Evolutionary conservation across 2,329 filamentous ascomycete species (phyloP).

Genomic region (Aureobasidium vineae): DNA sequence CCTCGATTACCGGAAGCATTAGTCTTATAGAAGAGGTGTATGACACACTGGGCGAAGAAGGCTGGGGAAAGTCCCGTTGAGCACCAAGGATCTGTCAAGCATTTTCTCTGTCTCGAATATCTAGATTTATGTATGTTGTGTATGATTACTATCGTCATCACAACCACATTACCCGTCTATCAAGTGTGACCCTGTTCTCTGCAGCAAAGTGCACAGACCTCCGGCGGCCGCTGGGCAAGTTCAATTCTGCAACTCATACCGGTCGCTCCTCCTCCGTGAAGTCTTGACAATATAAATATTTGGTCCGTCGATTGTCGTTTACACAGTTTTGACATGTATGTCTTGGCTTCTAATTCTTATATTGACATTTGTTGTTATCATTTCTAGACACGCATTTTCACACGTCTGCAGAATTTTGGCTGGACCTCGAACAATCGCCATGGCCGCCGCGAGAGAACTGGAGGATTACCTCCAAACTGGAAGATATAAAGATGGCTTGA

Average conservation of each 20-base stretch:
- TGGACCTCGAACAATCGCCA: background rate
- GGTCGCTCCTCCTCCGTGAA: background rate
- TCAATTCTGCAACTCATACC: constrained; percentile 10
- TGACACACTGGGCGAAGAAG: background rate
- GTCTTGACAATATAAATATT: constrained; percentile 2
- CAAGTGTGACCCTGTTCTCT: constrained; percentile 5
- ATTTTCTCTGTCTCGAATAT: background rate
- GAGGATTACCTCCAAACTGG: constrained; percentile 26
- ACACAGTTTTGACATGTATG: constrained; percentile 5
- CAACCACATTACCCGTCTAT: background rate
- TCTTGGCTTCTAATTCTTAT: constrained; percentile 17
- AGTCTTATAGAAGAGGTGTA: constrained; percentile 1
- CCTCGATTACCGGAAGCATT: background rate
- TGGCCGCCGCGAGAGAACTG: constrained; percentile 15
- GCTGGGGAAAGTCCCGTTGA: constrained; percentile 10
- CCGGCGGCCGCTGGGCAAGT: background rate
- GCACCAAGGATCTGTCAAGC: too few species aligned
- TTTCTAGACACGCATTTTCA: constrained; percentile 1
- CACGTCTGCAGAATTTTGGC: constrained; percentile 16
- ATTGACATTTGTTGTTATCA: background rate
- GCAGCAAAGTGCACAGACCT: background rate
- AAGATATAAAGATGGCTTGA: constrained; percentile 36
- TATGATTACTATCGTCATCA: too few species aligned
- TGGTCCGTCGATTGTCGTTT: background rate
- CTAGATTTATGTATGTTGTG: background rate